Evolutionary conservation across 2,329 filamentous ascomycete genomes (phyloP), one percentile per base, ranked within the genome.

Genomic region (Raffaelea albimanens): DNA sequence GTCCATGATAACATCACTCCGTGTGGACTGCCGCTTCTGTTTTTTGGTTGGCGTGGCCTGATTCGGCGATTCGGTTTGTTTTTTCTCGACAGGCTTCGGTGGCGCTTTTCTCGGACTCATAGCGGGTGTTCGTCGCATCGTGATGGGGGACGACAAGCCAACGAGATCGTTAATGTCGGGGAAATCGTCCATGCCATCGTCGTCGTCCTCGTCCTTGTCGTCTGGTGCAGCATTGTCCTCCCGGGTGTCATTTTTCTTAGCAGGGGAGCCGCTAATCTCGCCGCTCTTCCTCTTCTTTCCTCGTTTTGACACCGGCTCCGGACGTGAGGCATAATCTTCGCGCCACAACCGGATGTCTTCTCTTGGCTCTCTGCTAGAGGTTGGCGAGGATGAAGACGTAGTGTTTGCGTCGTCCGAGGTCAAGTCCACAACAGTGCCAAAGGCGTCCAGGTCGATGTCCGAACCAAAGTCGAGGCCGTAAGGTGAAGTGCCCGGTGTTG

Each of bases 201-300:
- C 61, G 14, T 59, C 58, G 13, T 64, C 59, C 22, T 59, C 56
- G 9, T 48, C 47, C 33, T 43, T 20, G 18, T 14, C 40, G 33
- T 53, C 31, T 44, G 50, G 25, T 43, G 57, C 52, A 52, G 52
- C 49, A 61, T 66, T 50, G 56, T 66, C 19, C 29, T 34, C 34
- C 14, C 2, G 25, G 40, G 23, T 42, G 31, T 23, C 36, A 18
- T 16, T 34, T 14, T 43, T 44, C 7, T 47, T 51, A n/a, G 22
- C 22, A 5, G 46, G 45, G 10, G 46, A 49, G 9, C 42, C 43
- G 25, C 25, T 44, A 21, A 73, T 70, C 10, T 75, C 70, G 21
- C 61, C 62, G 51, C 72, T 76, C 56, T 78, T 78, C 51, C 73
- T 61, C 59, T 78, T 79, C 58, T 70, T 75, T 18, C 63, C 63